A percentile compares a stretch with the other conserved stretches of the same genome.
These are phyloP conservation scores for Forsythia viridissima DNA, from an alignment of 257 asterid species.

Conservation along the genomic window DNA sequence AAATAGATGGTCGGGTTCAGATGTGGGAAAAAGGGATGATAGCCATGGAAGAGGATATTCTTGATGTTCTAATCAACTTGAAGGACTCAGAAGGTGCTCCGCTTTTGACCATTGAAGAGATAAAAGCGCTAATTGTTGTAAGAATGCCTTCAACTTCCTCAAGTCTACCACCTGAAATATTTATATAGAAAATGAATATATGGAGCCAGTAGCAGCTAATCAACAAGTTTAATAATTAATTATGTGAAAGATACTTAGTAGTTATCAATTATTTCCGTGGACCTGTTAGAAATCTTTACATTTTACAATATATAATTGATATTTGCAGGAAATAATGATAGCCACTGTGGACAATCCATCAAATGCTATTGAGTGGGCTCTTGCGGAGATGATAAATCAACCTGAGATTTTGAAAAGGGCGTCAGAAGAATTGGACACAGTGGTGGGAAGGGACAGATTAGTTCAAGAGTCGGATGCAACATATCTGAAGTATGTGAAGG, in stretches of 20 bases:
- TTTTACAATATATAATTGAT: background rate
- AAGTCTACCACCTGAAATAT: no score
- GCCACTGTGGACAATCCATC: slow-evolving; percentile 26
- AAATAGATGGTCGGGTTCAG: slow-evolving; percentile 10
- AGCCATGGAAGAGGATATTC: slow-evolving; percentile 9
- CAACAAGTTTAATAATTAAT: no score
- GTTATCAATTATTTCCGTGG: no score
- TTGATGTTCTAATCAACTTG: slow-evolving; percentile 18
- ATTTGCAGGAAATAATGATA: slow-evolving; percentile 20
- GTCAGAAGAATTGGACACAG: slow-evolving; percentile 2
- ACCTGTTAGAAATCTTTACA: no score
- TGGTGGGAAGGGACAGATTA: slow-evolving; percentile 18
- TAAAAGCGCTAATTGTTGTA: slow-evolving; percentile 14
- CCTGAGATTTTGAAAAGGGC: slow-evolving; percentile 4
- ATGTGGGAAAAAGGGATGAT: slow-evolving; percentile 23
- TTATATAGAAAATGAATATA: no score
- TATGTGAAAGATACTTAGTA: no score
- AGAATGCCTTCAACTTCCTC: background rate
- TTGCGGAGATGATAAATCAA: slow-evolving; percentile 24
- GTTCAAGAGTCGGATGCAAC: slow-evolving; percentile 19
- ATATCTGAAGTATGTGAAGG: slow-evolving; percentile 10
- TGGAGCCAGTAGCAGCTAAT: no score
- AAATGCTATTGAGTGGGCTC: slow-evolving; percentile 23
- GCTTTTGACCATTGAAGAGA: slow-evolving; percentile 10
- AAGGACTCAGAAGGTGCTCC: background rate